Evolutionary conservation across 192 early-diverging fungal genomes (phyloP).

Genomic region (Entrophospora sp.): DNA sequence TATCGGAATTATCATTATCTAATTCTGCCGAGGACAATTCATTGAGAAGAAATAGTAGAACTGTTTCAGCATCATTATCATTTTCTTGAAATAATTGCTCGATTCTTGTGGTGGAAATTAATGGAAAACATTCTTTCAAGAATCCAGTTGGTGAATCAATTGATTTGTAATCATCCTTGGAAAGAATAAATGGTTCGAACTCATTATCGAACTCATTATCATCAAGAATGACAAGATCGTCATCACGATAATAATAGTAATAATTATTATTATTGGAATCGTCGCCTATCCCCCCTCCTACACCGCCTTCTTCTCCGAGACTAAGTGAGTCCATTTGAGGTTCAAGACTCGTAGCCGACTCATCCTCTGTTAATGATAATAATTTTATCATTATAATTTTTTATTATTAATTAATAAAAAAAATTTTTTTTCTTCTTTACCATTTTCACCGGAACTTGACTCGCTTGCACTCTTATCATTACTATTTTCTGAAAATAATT

Average conservation of each 20-base stretch:
- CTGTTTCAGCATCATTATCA: neutral
- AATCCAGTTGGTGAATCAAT: neutral
- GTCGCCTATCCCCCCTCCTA: too few relatives aligned
- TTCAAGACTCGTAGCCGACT: neutral
- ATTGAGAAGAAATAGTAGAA: neutral
- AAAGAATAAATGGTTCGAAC: neutral
- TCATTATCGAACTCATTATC: neutral
- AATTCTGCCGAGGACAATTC: neutral
- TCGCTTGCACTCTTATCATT: neutral
- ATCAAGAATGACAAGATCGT: neutral
- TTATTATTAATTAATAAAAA: neutral
- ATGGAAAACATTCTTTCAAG: conserved; percentile 4
- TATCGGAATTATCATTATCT: too few relatives aligned
- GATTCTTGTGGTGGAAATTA: neutral
- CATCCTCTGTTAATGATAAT: neutral
- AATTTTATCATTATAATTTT: neutral
- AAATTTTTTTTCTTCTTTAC: neutral
- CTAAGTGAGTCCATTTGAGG: neutral
- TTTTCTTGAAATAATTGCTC: neutral
- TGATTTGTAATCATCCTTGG: neutral
- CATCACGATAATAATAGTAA: too few relatives aligned
- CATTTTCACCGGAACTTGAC: neutral
- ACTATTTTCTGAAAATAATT: neutral
- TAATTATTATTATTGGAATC: too few relatives aligned
- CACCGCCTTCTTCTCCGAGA: neutral